Conservation (phyloP, 177 flowering plant species). For the Tripterygium wilfordii region DNA sequence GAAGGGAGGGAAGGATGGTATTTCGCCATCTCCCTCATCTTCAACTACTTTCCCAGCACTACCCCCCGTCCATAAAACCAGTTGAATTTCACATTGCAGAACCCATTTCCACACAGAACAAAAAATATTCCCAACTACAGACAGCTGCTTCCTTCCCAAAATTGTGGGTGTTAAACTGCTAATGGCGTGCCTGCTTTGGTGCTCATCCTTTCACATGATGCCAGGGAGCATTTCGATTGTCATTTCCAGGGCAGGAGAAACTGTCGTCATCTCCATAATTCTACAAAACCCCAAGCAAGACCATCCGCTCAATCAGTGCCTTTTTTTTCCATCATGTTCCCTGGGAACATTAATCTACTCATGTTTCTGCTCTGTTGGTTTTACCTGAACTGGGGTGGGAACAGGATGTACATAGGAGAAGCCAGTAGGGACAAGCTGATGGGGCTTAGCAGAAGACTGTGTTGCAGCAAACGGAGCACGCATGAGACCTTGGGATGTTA, state of each 20-base stretch:
- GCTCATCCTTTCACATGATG: too few species aligned
- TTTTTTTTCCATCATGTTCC: too few species aligned
- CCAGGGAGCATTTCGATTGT: too few species aligned
- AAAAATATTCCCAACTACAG: slow-evolving; percentile 3
- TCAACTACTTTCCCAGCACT: too few species aligned
- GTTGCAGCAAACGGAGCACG: slow-evolving; percentile 49
- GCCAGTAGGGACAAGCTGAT: slow-evolving; percentile 41
- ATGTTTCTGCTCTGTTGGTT: slow-evolving; percentile 77
- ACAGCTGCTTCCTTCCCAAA: slow-evolving; percentile 9
- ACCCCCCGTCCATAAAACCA: slow-evolving; percentile 5
- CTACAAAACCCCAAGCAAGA: slow-evolving; percentile 14
- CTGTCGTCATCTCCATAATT: slow-evolving; percentile 18
- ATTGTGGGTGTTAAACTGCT: slow-evolving; percentile 18
- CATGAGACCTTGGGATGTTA: slow-evolving; percentile 30
- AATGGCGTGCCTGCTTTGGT: too few species aligned
- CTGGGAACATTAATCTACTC: slow-evolving; percentile 29
- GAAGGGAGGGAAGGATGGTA: too few species aligned
- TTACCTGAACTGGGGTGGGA: slow-evolving; percentile 60
- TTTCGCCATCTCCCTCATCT: too few species aligned
- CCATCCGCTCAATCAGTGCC: neutral
- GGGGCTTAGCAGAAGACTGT: slow-evolving; percentile 34
- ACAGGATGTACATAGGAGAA: slow-evolving; percentile 57
- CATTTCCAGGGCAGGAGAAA: too few species aligned
- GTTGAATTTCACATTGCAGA: slow-evolving; percentile 10
- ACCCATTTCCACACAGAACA: too few species aligned